Percentiles rank a stretch among this genome's conserved stretches.
phyloP scores from a whole-genome alignment of 1,284 basidiomycete genomes.

The Sporisorium scitamineum region DNA sequence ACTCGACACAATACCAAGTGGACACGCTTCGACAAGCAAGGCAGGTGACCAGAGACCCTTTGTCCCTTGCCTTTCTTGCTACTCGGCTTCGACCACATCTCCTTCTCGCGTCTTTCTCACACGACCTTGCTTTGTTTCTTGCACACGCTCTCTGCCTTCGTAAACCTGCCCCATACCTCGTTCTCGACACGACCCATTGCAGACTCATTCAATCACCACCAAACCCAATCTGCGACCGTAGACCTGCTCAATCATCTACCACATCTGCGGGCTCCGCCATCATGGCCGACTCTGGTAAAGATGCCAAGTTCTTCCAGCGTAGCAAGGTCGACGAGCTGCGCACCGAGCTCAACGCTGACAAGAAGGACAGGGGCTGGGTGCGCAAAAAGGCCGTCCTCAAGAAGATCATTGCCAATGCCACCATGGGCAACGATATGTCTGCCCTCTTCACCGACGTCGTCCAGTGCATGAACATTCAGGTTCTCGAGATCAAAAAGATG shows the following conservation, averaged over 20 bases:
- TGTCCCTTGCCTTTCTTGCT: no score
- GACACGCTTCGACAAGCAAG: no score
- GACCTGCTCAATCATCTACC: neutral
- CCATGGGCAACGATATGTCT: conserved; percentile 80
- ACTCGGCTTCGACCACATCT: no score
- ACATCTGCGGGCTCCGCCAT: neutral
- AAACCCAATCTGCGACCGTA: neutral
- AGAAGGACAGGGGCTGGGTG: conserved; percentile 67
- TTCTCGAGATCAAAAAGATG: conserved; percentile 98
- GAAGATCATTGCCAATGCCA: conserved; percentile 69
- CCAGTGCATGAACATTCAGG: conserved; percentile 81
- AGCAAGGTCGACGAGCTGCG: conserved; percentile 67
- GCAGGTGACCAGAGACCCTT: no score
- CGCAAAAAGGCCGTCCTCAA: conserved; percentile 67
- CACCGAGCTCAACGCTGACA: conserved; percentile 65
- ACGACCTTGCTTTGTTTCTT: no score
- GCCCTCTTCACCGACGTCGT: conserved; percentile 89
- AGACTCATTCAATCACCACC: no score
- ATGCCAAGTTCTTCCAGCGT: conserved; percentile 68
- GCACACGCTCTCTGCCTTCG: neutral
- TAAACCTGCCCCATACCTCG: neutral
- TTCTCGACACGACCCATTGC: no score
- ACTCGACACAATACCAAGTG: no score
- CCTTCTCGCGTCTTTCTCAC: no score
- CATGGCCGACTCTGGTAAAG: conserved; percentile 62